Percentiles rank a stretch among this genome's conserved stretches.
Conservation (phyloP, 495 filamentous ascomycete species). For the Tuber aestivum region DNA sequence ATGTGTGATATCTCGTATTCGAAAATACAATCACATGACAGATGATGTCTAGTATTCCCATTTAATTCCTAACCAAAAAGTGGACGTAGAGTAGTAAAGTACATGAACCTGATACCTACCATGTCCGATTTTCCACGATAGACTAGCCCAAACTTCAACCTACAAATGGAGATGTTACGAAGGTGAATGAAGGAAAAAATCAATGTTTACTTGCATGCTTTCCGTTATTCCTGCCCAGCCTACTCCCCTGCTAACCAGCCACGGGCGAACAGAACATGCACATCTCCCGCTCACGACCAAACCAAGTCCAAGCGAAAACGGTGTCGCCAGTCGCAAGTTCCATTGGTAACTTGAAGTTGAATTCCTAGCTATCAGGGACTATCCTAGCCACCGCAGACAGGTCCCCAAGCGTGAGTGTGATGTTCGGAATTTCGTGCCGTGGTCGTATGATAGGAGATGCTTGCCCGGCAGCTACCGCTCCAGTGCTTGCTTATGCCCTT, state of each 20-base stretch:
- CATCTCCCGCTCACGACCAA: slow-evolving; percentile 60
- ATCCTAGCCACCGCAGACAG: slow-evolving; percentile 39
- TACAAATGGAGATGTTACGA: neutral
- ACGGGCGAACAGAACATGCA: slow-evolving; percentile 61
- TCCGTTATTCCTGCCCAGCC: neutral
- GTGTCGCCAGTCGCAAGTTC: slow-evolving; percentile 53
- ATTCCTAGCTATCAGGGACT: slow-evolving; percentile 44
- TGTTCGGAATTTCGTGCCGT: slow-evolving; percentile 36
- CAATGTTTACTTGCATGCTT: neutral
- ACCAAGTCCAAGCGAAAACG: slow-evolving; percentile 54
- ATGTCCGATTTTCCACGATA: neutral
- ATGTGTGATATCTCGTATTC: neutral
- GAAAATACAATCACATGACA: neutral
- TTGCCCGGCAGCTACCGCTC: slow-evolving; percentile 45
- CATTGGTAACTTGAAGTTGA: slow-evolving; percentile 57
- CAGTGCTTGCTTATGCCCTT: slow-evolving; percentile 25
- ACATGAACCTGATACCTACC: neutral
- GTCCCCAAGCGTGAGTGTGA: slow-evolving; percentile 45
- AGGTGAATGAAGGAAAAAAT: neutral
- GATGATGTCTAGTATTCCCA: neutral
- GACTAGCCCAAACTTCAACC: neutral
- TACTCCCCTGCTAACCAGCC: slow-evolving; percentile 44
- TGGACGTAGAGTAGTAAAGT: neutral
- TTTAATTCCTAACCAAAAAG: neutral
- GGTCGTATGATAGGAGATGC: slow-evolving; percentile 43